Conservation (phyloP, 2,329 filamentous ascomycete species). For the Cordyceps sp. region DNA sequence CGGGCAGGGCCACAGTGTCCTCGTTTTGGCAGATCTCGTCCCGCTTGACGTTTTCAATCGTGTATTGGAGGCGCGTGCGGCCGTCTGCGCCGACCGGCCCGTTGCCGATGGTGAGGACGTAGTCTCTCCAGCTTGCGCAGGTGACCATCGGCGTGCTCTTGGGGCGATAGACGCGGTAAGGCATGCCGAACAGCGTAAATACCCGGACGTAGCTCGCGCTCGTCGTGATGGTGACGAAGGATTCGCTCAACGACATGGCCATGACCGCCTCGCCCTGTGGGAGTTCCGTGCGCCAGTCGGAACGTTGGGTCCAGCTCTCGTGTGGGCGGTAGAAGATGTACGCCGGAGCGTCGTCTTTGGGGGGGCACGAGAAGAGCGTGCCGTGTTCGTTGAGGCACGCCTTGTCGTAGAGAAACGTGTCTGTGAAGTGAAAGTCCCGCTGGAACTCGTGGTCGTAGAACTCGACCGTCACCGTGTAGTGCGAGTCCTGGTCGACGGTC, state of each 20-base stretch:
- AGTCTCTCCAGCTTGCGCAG: slow-evolving; percentile 87
- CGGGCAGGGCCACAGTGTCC: slow-evolving; percentile 72
- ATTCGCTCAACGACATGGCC: slow-evolving; percentile 80
- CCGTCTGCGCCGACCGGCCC: slow-evolving; percentile 71
- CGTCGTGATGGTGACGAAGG: slow-evolving; percentile 80
- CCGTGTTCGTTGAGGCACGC: slow-evolving; percentile 80
- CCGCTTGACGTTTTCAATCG: slow-evolving; percentile 84
- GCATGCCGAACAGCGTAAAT: slow-evolving; percentile 84
- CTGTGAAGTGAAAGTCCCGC: slow-evolving; percentile 92
- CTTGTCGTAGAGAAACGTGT: slow-evolving; percentile 91
- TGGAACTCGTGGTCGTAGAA: slow-evolving; percentile 92
- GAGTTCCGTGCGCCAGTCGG: slow-evolving; percentile 81
- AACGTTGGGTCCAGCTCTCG: slow-evolving; percentile 84
- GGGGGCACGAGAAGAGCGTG: slow-evolving; percentile 68
- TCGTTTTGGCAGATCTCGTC: slow-evolving; percentile 92
- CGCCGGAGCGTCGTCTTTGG: slow-evolving; percentile 48
- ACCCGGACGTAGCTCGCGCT: slow-evolving; percentile 77
- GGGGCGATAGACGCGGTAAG: slow-evolving; percentile 75
- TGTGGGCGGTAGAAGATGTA: slow-evolving; percentile 93
- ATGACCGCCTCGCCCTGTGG: slow-evolving; percentile 74
- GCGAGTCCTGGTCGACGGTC: slow-evolving; percentile 89
- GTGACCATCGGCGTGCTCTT: slow-evolving; percentile 84
- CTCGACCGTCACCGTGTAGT: slow-evolving; percentile 88
- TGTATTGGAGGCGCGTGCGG: slow-evolving; percentile 64
- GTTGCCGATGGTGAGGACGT: slow-evolving; percentile 91